phyloP scores from a whole-genome alignment of 2,329 filamentous ascomycete species.

The Beauveria sp. region DNA sequence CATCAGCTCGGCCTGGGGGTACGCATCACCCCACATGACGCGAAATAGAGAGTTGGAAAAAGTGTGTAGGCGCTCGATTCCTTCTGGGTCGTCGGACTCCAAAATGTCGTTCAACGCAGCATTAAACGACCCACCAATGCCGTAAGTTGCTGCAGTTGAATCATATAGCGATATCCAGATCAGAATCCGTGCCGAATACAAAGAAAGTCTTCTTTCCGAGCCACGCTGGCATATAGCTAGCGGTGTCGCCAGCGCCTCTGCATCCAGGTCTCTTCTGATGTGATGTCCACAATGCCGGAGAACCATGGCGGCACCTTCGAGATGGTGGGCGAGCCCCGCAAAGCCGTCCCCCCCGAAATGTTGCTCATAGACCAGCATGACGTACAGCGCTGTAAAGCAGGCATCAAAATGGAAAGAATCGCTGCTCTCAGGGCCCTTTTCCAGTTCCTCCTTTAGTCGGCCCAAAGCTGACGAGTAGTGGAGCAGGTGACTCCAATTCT shows the following conservation, averaged over 20 bases:
- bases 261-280: background rate
- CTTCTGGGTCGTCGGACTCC: constrained; percentile 12
- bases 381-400: constrained; percentile 24
- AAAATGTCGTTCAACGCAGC: constrained; percentile 16
- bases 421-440: constrained; percentile 12
- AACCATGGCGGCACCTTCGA: constrained; percentile 24
- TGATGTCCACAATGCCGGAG: constrained; percentile 19
- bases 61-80: constrained; percentile 22
- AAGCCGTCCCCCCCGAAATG: constrained; percentile 26
- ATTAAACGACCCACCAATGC: constrained; percentile 26
- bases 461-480: constrained; percentile 26
- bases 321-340: constrained; percentile 23
- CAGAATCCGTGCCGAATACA: constrained; percentile 26
- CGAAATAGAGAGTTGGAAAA: constrained; percentile 27
- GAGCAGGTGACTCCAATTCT: constrained; percentile 15
- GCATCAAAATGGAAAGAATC: constrained; percentile 21
- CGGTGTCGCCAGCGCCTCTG: background rate
- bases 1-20: constrained; percentile 26
- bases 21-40: constrained; percentile 24
- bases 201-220: constrained; percentile 16
- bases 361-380: constrained; percentile 31
- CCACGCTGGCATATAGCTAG: background rate
- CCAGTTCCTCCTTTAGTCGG: constrained; percentile 23
- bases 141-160: constrained; percentile 22
- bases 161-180: constrained; percentile 27